Evolutionary conservation across 768 basidiomycete species (phyloP), one percentile per base, ranked within the genome.

Genomic region (Trametes elegans): DNA sequence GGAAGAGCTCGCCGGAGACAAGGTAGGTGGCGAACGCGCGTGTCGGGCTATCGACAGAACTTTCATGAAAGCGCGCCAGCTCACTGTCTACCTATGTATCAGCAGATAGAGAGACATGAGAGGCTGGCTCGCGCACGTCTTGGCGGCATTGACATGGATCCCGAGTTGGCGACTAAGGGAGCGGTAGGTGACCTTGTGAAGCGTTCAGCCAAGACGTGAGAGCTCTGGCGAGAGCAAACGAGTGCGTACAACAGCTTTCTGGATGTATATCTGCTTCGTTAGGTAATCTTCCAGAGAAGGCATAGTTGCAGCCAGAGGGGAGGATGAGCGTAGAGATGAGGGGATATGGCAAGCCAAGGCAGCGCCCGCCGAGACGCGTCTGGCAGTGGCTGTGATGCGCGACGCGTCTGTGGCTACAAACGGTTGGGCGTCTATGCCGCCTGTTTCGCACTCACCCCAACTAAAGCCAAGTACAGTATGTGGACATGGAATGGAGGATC

Each of bases 101-200:
- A 28, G 5, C 27, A 1, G 18, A 13, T 26, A 18, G 2, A 41
- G 18, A n/a, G 9, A 9, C 16, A 19, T 49, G 35, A 23, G n/a
- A 16, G 47, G 39, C 3, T 19, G 4, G 21, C n/a, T 23, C 8
- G 14, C 79, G 63, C 56, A 91, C 90, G 84, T 87, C 67, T 91
- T 93, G 18, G 90, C 90, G 32, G 71, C 71, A 68, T 90, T 88
- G 63, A 91, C 88, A 62, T 91, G 85, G 49, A 92, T 76, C 0
- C 76, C 75, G 39, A 89, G 76, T 35, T 80, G 81, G 59, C 88
- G 79, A 62, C 90, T 91, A 44, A 93, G 75, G 5, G 81, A 84
- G 32, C 90, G 80, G 68, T 82, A 93, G 5, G 90, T 93, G 54
- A 93, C 87, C 90, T 92, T 26, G 34, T 9, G 23, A 28, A 13